phyloP scores from a whole-genome alignment of 2,329 filamentous ascomycete genomes.

The Talaromyces sp. region DNA sequence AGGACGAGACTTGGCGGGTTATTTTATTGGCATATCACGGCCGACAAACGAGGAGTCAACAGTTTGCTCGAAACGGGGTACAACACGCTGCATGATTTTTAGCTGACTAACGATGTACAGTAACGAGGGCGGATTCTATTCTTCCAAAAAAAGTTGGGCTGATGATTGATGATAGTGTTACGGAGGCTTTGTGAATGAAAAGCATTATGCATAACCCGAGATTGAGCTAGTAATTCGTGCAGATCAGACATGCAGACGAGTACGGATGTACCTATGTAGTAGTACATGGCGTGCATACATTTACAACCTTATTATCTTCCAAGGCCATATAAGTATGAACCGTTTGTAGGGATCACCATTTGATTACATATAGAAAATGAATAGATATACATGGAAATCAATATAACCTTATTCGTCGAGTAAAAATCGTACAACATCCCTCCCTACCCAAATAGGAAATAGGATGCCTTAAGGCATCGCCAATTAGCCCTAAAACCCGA shows the following conservation, averaged over 20 bases:
- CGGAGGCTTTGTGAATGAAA: conserved; percentile 1
- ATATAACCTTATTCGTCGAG: not conserved
- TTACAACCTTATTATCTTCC: no score
- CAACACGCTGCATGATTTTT: conserved; percentile 47
- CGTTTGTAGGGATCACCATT: no score
- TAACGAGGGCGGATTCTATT: not conserved
- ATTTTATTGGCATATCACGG: conserved; percentile 77
- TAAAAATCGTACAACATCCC: not conserved
- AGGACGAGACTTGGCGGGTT: conserved; percentile 67
- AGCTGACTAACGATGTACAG: not conserved
- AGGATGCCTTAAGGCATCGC: no score
- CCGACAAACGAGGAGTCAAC: conserved; percentile 55
- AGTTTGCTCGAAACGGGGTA: conserved; percentile 60
- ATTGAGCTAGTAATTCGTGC: no score
- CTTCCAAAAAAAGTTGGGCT: not conserved
- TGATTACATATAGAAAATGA: not conserved
- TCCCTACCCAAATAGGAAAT: not conserved
- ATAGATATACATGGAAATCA: not conserved
- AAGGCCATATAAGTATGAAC: no score
- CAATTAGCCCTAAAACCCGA: not conserved
- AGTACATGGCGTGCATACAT: no score
- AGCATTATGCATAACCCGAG: not conserved
- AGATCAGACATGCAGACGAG: no score
- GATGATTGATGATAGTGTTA: not conserved
- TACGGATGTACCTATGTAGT: no score